Percentiles rank a stretch among this genome's conserved stretches.
Conservation (phyloP, 2,329 filamentous ascomycete species). For the Gyromitra esculenta region DNA sequence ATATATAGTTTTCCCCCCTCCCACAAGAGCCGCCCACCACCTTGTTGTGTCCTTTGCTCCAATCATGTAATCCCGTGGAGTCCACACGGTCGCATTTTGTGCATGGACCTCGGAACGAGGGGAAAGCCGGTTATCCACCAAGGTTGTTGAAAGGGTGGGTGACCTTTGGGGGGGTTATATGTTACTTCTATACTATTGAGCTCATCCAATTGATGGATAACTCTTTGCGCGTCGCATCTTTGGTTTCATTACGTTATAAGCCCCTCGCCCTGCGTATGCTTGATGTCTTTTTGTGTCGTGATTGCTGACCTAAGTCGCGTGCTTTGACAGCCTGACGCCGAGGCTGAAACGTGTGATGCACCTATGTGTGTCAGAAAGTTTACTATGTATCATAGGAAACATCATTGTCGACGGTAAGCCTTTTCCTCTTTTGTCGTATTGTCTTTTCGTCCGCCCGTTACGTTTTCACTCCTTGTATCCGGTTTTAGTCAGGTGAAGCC, state of each 20-base stretch:
- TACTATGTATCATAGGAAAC: slow-evolving; percentile 56
- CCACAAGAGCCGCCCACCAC: slow-evolving; percentile 5
- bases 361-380: slow-evolving; percentile 57
- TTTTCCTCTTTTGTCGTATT: background rate
- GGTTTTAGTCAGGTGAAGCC: background rate
- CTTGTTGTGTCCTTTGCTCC: slow-evolving; percentile 21
- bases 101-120: slow-evolving; percentile 31
- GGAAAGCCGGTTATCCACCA: slow-evolving; percentile 28
- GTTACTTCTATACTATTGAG: slow-evolving; percentile 35
- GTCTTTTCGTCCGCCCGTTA: slow-evolving; percentile 8
- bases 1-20: slow-evolving; percentile 7
- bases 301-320: slow-evolving; percentile 54
- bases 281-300: slow-evolving; percentile 35
- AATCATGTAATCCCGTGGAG: slow-evolving; percentile 29
- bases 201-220: slow-evolving; percentile 23
- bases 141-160: slow-evolving; percentile 18
- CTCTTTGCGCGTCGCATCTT: slow-evolving; percentile 30
- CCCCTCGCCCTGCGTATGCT: slow-evolving; percentile 41
- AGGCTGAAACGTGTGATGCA: slow-evolving; percentile 56
- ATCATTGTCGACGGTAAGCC: slow-evolving; percentile 57
- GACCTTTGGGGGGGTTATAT: slow-evolving; percentile 28
- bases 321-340: slow-evolving; percentile 56
- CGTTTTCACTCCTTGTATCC: background rate
- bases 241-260: slow-evolving; percentile 51
- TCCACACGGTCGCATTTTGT: slow-evolving; percentile 31